A percentile compares a stretch with the other conserved stretches of the same genome.
phyloP scores from a whole-genome alignment of 2,329 filamentous ascomycete genomes.

The Trichoderma arundinaceum region DNA sequence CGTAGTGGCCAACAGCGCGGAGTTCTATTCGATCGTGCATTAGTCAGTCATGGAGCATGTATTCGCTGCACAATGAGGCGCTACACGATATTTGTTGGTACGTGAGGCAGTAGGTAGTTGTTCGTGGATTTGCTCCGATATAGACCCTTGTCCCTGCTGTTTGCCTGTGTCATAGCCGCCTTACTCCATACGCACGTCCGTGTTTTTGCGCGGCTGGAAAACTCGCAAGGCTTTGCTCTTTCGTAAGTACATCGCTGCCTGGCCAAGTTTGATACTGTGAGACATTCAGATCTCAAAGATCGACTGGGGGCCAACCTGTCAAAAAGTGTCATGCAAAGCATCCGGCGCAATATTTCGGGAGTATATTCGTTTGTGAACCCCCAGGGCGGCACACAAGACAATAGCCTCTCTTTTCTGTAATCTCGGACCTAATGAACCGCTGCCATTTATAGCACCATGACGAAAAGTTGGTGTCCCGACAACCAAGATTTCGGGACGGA shows the following conservation, averaged over 20 bases:
- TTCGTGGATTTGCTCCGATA: background rate
- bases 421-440: background rate
- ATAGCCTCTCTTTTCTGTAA: conserved; percentile 11
- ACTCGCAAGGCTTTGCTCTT: background rate
- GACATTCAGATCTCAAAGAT: conserved; percentile 13
- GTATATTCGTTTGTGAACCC: background rate
- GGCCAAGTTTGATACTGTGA: conserved; percentile 6
- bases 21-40: too few relatives aligned
- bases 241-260: background rate
- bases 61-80: background rate
- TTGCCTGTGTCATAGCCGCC: conserved; percentile 4
- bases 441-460: background rate
- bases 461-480: background rate
- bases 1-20: too few relatives aligned
- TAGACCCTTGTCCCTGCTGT: background rate
- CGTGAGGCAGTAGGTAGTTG: too few relatives aligned
- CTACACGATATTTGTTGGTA: background rate
- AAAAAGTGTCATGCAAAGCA: conserved; percentile 8
- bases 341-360: conserved; percentile 1
- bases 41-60: too few relatives aligned
- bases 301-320: conserved; percentile 10
- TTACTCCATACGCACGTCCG: background rate
- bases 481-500: conserved; percentile 20
- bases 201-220: background rate
- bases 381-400: background rate